These are phyloP conservation scores for Juglanconis oblonga DNA, from an alignment of 2,329 filamentous ascomycete genomes.

Conservation along the genomic window DNA sequence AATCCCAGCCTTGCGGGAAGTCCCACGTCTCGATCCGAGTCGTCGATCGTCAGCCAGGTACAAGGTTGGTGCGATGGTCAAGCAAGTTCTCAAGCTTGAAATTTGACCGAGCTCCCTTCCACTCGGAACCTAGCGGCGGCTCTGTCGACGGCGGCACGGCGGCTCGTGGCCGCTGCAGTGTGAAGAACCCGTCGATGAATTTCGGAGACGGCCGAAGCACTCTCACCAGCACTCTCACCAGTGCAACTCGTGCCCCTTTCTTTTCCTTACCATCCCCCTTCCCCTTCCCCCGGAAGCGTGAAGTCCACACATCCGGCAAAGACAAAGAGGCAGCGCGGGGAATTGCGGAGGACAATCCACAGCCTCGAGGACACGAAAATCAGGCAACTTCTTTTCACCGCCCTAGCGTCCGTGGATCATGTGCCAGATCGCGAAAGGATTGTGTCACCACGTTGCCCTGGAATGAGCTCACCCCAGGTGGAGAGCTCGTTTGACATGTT, in stretches of 20 bases:
- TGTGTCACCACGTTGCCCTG: slow-evolving; percentile 3
- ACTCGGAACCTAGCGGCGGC: slow-evolving; percentile 3
- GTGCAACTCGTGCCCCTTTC: no score
- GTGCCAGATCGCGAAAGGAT: not conserved
- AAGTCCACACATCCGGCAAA: no score
- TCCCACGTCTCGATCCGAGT: slow-evolving; percentile 12
- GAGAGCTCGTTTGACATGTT: not conserved
- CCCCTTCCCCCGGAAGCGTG: no score
- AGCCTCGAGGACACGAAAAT: not conserved
- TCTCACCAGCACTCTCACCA: no score
- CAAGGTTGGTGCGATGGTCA: not conserved
- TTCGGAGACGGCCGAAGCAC: no score
- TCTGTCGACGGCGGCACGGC: not conserved
- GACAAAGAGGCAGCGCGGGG: no score
- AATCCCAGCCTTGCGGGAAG: slow-evolving; percentile 5
- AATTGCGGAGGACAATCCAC: no score
- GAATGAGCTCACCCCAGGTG: not conserved
- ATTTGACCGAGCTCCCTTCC: not conserved
- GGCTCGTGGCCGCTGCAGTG: no score
- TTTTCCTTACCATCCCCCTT: no score
- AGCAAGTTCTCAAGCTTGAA: not conserved
- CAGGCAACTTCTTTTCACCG: slow-evolving; percentile 6
- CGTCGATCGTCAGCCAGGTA: slow-evolving; percentile 11
- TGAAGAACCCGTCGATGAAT: no score
- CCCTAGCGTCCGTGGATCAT: not conserved